Percentiles rank a stretch among this genome's conserved stretches.
These are phyloP conservation scores for Tylopilus rubrobrunneus DNA, from an alignment of 768 basidiomycete species.

Conservation along the genomic window DNA sequence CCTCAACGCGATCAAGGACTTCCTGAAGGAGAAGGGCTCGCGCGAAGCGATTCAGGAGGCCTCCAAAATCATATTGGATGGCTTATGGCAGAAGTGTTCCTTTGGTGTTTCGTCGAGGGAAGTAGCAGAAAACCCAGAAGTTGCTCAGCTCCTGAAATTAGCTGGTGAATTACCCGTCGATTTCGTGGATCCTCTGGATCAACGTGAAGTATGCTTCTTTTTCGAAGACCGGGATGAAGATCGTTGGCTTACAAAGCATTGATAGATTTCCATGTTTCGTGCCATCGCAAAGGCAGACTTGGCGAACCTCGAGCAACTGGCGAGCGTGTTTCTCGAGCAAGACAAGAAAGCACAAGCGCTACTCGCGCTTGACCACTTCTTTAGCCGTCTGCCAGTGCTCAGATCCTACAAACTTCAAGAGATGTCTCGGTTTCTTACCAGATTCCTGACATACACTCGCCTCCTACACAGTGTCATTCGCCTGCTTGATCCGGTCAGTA, in stretches of 20 bases:
- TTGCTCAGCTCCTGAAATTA: conserved; percentile 26
- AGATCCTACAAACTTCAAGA: conserved; percentile 19
- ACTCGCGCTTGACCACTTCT: conserved; percentile 9
- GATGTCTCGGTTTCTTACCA: conserved; percentile 4
- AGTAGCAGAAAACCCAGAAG: background rate
- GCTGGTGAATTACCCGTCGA: conserved; percentile 12
- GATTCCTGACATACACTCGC: conserved; percentile 5
- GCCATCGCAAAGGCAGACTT: conserved; percentile 27
- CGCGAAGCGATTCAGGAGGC: conserved; percentile 33
- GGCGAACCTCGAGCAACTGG: conserved; percentile 30
- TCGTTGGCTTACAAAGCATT: background rate
- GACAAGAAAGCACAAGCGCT: conserved; percentile 2
- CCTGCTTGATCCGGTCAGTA: conserved; percentile 3
- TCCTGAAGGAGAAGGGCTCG: conserved; percentile 35
- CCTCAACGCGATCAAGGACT: conserved; percentile 43
- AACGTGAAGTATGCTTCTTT: conserved; percentile 11
- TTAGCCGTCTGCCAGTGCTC: conserved; percentile 12
- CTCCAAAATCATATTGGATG: conserved; percentile 36
- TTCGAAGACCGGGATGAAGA: background rate
- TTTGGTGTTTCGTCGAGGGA: conserved; percentile 30
- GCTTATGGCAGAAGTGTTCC: conserved; percentile 43
- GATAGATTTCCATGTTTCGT: conserved; percentile 30
- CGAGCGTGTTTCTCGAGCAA: conserved; percentile 22
- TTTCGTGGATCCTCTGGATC: conserved; percentile 1
- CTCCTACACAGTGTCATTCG: conserved; percentile 5